Evolutionary conservation across 2,329 filamentous ascomycete genomes (phyloP), one percentile per base, ranked within the genome.

Genomic region (Sclerotinia subarctica): DNA sequence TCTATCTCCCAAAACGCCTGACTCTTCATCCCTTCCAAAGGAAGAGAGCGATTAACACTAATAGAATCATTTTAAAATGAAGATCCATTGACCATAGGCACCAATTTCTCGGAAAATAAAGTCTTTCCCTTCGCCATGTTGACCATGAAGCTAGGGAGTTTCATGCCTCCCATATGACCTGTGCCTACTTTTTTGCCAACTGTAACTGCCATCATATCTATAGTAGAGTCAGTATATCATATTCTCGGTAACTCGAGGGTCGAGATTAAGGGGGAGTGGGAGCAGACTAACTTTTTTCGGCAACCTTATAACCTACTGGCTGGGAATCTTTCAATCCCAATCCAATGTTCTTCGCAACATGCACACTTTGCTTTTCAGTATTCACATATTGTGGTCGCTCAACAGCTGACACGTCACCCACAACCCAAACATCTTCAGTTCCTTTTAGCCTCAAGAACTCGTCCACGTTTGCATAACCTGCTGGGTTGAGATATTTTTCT

Each of bases 401-500:
- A 3, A 73, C 52, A 51, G 69, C 69, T 4, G 70, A 71, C 15
- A 75, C 60, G 70, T 77, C 76, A 2, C 76, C 76, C 5, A 75
- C 70, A 5, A 75, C 76, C 70, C 72, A 77, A 1, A 74, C 69
- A 53, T 74, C 72, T 13, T 80, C 75, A 29, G 79, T 75, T 6
- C 78, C 80, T 69, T 78, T 79, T 46, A 85, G 82, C 44, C 79
- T 80, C 74, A 84, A 81, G 72, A 77, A 81, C 46, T 84, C 83
- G 71, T 88, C 84, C 4, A 85, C 81, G 11, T 80, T 76, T 68
- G 83, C 81, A 69, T 80, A 84, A 56, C 80, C 81, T 57, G 75
- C 76, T 26, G 80, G 77, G 32, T 79, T 81, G 26, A 87, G 79
- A 70, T 83, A 79, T 68, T 76, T 75, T 2, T 73, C 72, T 1